These are phyloP conservation scores for Epichloe gansuensis DNA, from an alignment of 2,329 filamentous ascomycete species.

Conservation along the genomic window DNA sequence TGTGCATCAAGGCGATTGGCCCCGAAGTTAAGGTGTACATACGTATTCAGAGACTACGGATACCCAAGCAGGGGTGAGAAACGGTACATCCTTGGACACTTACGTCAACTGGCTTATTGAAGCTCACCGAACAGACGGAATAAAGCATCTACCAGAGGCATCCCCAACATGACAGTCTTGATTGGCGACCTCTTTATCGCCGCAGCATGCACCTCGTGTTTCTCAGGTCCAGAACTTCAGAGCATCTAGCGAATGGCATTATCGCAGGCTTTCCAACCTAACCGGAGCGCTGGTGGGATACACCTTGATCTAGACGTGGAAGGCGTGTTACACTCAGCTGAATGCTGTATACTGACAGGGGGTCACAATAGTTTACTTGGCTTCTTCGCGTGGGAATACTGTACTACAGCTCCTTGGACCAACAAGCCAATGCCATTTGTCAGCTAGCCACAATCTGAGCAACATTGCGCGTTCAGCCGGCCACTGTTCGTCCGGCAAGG, in stretches of 20 bases:
- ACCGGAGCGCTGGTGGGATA: constrained; percentile 2
- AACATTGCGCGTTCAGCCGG: background rate
- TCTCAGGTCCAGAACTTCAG: background rate
- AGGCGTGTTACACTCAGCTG: constrained; percentile 1
- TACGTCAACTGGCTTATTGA: background rate
- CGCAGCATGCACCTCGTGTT: background rate
- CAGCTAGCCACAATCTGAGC: background rate
- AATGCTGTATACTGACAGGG: background rate
- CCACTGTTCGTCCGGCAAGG: background rate
- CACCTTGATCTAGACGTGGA: background rate
- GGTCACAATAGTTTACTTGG: background rate
- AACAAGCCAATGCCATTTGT: background rate
- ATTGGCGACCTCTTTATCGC: background rate
- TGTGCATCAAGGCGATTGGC: too few relatives aligned
- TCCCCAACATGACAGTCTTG: background rate
- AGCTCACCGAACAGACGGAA: background rate
- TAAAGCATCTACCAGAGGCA: background rate
- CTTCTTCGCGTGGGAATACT: background rate
- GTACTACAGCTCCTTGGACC: background rate
- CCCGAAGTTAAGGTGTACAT: too few relatives aligned
- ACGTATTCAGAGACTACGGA: too few relatives aligned
- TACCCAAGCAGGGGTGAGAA: too few relatives aligned
- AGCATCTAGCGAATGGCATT: background rate
- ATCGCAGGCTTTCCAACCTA: background rate
- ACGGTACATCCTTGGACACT: background rate